A percentile compares a stretch with the other conserved stretches of the same genome.
These are phyloP conservation scores for Neurospora intermedia DNA, from an alignment of 495 filamentous ascomycete species.

Conservation along the genomic window DNA sequence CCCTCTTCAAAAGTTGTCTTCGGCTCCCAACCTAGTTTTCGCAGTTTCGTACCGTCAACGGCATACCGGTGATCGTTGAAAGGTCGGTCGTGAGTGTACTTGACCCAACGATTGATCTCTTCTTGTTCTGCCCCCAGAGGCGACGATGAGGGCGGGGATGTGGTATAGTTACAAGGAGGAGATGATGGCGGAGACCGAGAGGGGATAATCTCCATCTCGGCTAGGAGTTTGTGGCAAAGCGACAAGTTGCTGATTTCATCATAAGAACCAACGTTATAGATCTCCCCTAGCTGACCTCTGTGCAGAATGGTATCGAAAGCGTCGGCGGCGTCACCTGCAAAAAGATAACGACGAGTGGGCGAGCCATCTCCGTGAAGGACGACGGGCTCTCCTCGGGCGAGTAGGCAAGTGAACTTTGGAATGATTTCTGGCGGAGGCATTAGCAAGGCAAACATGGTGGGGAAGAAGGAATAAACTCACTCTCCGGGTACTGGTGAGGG, in stretches of 20 bases:
- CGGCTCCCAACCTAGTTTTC: slow-evolving; percentile 56
- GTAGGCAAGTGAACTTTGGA: slow-evolving; percentile 57
- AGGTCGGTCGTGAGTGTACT: slow-evolving; percentile 57
- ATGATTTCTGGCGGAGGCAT: slow-evolving; percentile 49
- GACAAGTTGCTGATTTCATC: slow-evolving; percentile 56
- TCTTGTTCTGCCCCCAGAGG: slow-evolving; percentile 7
- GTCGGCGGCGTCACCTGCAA: slow-evolving; percentile 62
- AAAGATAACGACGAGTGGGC: slow-evolving; percentile 58
- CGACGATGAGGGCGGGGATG: neutral
- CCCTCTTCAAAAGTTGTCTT: slow-evolving; percentile 51
- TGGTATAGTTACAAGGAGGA: neutral
- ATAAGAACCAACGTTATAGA: slow-evolving; percentile 62
- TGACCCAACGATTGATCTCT: slow-evolving; percentile 43
- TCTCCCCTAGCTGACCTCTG: slow-evolving; percentile 51
- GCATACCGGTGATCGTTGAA: slow-evolving; percentile 66
- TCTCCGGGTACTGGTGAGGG: slow-evolving; percentile 69
- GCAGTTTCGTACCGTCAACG: slow-evolving; percentile 55
- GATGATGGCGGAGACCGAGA: neutral
- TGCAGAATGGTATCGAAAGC: slow-evolving; percentile 70
- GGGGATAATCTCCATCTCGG: slow-evolving; percentile 33
- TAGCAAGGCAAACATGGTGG: neutral
- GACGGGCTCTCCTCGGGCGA: slow-evolving; percentile 46
- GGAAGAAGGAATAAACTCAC: slow-evolving; percentile 30
- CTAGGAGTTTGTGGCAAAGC: slow-evolving; percentile 48
- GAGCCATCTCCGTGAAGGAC: slow-evolving; percentile 61